Conservation (phyloP, 129 eudicot genomes). For the Escallonia herrerae region DNA sequence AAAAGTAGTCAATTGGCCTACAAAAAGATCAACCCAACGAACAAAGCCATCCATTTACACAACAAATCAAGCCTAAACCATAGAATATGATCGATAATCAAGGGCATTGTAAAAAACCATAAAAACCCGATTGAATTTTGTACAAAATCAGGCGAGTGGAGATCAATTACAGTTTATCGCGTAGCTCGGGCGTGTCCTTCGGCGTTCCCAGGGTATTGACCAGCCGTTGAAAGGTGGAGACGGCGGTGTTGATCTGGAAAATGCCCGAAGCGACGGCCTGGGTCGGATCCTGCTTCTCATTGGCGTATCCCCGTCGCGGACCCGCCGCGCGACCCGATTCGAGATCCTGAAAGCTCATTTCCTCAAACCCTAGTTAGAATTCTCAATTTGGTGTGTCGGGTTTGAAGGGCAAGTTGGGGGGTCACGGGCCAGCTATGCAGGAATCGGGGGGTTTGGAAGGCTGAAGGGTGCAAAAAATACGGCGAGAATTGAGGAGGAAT, state of each 20-base stretch:
- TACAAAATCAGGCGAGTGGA: neutral
- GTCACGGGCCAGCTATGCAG: too few relatives aligned
- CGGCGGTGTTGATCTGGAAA: conserved; percentile 89
- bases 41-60: too few relatives aligned
- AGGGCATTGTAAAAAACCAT: neutral
- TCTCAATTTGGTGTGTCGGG: neutral
- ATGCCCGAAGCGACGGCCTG: conserved; percentile 95
- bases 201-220: conserved; percentile 95
- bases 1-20: too few relatives aligned
- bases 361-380: neutral
- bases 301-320: conserved; percentile 36
- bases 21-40: too few relatives aligned
- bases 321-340: conserved; percentile 67
- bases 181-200: conserved; percentile 94
- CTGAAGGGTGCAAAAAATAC: too few relatives aligned
- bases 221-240: conserved; percentile 77
- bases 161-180: conserved; percentile 66
- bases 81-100: neutral
- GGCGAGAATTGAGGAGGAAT: too few relatives aligned
- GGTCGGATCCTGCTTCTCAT: conserved; percentile 79
- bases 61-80: too few relatives aligned
- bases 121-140: neutral
- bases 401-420: too few relatives aligned
- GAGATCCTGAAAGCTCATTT: conserved; percentile 93
- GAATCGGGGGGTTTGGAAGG: too few relatives aligned